Base-by-base conservation (phyloP, 148 eudicot species). In the Diospyros lotus region DNA sequence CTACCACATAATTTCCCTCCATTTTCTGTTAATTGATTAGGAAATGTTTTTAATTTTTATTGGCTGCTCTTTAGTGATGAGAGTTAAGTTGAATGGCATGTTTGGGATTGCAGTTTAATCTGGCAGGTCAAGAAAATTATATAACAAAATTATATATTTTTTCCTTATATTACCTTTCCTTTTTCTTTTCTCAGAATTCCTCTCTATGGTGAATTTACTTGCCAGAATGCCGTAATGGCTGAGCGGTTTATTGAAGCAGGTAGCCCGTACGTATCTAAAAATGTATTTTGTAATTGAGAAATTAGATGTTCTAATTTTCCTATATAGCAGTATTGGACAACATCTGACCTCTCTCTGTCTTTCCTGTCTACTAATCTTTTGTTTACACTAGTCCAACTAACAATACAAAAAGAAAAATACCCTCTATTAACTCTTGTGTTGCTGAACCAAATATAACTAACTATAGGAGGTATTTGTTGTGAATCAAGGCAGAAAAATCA, bases 201-300 rank as follows among this genome's bases (percentile, higher is more conserved):
- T 70, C 83, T 95, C 38, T 70, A 79, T 28, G 99, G 99, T 82
- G 99, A 95, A 83, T 95, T 95, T 76, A 93, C 97, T 53, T 83
- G 97, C 85, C 99, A 95, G 83, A 95, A 95, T 84, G 99, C 99
- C 50, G 63, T 95, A 64, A 86, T 84, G 80, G 97, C 99, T 39
- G 99, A 95, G 83, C 96, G 99, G 60, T 95, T 95, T 79, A 93
- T 95, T 84, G 99, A 95, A 91, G 99, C 94, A 91, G 99, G 99
- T 93, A 95, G 99, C 98, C 81, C 99, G 99, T 95, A 95, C 67
- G 99, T 93, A 91, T 93, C 97, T 69, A 80, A 58, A 66, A 81
- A 50, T 73, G 64, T 52, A 41, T 73, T 52, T 68, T 55, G 55
- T 74, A 54, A 15, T 69, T 39, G 1, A 64, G 18, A 61, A 51